Base-by-base conservation (phyloP, 768 basidiomycete species). In the Piloderma croceum region DNA sequence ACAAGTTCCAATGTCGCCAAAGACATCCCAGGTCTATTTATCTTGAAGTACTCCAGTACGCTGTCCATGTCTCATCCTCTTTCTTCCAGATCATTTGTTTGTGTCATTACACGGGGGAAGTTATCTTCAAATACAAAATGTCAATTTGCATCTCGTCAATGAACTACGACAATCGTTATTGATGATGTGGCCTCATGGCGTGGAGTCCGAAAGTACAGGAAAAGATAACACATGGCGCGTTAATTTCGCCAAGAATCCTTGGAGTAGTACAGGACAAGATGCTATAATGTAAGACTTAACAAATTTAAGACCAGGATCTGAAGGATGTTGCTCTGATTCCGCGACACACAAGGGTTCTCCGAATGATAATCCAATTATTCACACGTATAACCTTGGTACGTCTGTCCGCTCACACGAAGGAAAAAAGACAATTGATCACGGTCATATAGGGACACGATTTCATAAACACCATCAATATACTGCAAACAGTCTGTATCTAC, bases 111-210 rank as follows among this genome's bases (percentile, higher is more conserved):
- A 73, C 43, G 73, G 77, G 31, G 73, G 74, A 42, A 81, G 76
- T 50, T 80, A 85, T 59, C 60, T 88, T 32, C 71, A 71, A 35
- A 63, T 79, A 35, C 77, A 81, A 46, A 70, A 73, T 42, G 61
- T 73, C 24, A 63, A 68, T 42, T 57, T 63, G 29, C 59, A 67
- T 4, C 78, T 76, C 1, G 60, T 81, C 35, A 71, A 76, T 24
- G 81, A 83, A 48, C 68, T 88, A 31, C 64, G 74, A 42, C 65
- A 71, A 29, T 57, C 63, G 3, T 67, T 88, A 18, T 65, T 79
- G 48, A 72, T 74, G 11, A 62, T 80, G 54, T 89, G 85, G 85
- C 73, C 74, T 18, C 70, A 75, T n/a, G 84, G 85, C 1, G 60
- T 81, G 33, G 71, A 72, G 31, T 53, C 65, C 71, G 77, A 45